Conservation (phyloP, 768 basidiomycete genomes). For the Pulveroboletus frians region DNA sequence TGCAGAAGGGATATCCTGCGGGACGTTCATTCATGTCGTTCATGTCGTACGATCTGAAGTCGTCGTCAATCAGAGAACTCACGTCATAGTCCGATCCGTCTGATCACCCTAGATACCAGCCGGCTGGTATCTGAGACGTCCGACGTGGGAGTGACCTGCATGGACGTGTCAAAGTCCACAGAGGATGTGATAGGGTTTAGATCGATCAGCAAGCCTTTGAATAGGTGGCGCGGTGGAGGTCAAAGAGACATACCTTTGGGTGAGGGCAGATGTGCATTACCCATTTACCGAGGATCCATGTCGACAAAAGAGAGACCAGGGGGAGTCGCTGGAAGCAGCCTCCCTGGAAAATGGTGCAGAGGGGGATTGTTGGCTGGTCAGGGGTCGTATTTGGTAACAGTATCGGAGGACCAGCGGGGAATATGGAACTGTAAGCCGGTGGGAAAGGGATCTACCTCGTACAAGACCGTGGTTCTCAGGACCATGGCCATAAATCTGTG, state of each 20-base stretch:
- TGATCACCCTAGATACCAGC: constrained; percentile 50
- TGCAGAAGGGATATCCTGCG: neutral
- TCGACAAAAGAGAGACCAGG: constrained; percentile 30
- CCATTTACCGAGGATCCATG: constrained; percentile 32
- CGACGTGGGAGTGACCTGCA: constrained; percentile 28
- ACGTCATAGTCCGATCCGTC: constrained; percentile 64
- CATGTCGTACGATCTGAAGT: constrained; percentile 18
- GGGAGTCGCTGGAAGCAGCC: constrained; percentile 31
- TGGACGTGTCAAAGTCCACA: constrained; percentile 23
- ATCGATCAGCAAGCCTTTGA: constrained; percentile 54
- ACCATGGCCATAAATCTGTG: constrained; percentile 24
- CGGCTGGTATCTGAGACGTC: constrained; percentile 60
- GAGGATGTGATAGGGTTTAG: constrained; percentile 24
- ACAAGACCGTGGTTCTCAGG: constrained; percentile 24
- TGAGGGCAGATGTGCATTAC: constrained; percentile 5
- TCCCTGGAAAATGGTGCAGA: constrained; percentile 29
- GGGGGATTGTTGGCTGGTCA: constrained; percentile 23
- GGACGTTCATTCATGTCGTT: constrained; percentile 18
- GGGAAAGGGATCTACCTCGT: constrained; percentile 31
- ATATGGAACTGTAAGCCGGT: constrained; percentile 32
- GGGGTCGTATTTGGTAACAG: no score
- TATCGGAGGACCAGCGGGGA: no score
- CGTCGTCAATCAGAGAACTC: constrained; percentile 32
- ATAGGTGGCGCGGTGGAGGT: constrained; percentile 33
- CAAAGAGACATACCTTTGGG: constrained; percentile 17